These are phyloP conservation scores for Solanum dulcamara DNA, from an alignment of 257 asterid species.

Conservation along the genomic window DNA sequence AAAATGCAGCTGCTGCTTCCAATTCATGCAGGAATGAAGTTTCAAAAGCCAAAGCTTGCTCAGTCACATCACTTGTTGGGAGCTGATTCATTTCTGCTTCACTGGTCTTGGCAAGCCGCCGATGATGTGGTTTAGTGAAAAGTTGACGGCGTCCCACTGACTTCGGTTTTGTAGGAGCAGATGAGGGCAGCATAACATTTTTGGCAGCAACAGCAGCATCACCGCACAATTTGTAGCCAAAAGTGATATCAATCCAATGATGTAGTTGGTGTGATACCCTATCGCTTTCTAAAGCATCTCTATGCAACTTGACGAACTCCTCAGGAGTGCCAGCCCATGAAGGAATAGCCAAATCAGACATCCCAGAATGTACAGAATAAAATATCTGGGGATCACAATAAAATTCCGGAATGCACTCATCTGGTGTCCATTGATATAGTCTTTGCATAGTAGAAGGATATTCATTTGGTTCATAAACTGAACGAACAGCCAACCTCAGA, in stretches of 20 bases:
- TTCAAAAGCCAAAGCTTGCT: conserved; percentile 16
- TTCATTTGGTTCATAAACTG: conserved; percentile 98
- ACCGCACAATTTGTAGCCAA: conserved; percentile 93
- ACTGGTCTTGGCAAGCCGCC: conserved; percentile 23
- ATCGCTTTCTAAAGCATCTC: conserved; percentile 69
- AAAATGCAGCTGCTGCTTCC: conserved; percentile 65
- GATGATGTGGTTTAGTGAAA: conserved; percentile 81
- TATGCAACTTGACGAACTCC: conserved; percentile 80
- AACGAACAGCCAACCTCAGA: conserved; percentile 76
- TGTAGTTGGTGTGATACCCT: conserved; percentile 67
- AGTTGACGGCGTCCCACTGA: conserved; percentile 91
- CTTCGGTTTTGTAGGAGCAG: conserved; percentile 41
- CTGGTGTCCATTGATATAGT: conserved; percentile 97
- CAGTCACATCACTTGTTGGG: conserved; percentile 11
- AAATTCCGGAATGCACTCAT: conserved; percentile 96
- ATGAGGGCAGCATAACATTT: conserved; percentile 82
- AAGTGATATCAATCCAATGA: conserved; percentile 92
- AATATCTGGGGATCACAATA: conserved; percentile 78
- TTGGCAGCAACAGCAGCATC: conserved; percentile 83
- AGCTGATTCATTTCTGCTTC: conserved; percentile 2
- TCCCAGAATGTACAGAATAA: conserved; percentile 75
- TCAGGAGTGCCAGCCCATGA: conserved; percentile 81
- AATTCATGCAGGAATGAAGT: conserved; percentile 33
- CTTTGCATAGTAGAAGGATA: conserved; percentile 97
- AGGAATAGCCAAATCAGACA: conserved; percentile 92